Evolutionary conservation across 306 rosid genomes (phyloP), one percentile per base, ranked within the genome.

Genomic region (Betula pendula): DNA sequence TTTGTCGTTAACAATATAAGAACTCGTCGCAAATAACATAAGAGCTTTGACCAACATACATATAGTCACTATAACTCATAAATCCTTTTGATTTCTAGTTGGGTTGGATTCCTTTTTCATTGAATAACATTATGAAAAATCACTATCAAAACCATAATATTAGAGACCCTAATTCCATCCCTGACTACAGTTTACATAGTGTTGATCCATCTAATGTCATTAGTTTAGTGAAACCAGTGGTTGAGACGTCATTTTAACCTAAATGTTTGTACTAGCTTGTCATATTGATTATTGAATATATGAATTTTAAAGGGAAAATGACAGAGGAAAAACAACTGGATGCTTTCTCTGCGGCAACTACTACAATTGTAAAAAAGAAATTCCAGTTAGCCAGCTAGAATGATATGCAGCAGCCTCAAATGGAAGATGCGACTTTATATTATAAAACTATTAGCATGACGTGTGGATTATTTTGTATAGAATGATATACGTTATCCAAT

Each of bases 371-470:
- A 51, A 65, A 16, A 58, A 55, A 53, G 17, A 58, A 55, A 67
- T 22, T 13, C 25, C 56, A 55, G 22, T 52, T 63, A 27, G 81
- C 84, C 90, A 84, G 87, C 81, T 81, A 83, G 75, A 49, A 66
- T 11, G 73, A 13, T 3, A 35, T 35, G 3, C 5, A 35, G 40
- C 40, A 35, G 3, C 40, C 40, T 35, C 40, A 3, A n/a, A n/a
- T n/a, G n/a, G n/a, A n/a, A n/a, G n/a, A n/a, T n/a, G 40, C 40
- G 5, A 35, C 43, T 31, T 62, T 31, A 62, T 4, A 62, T 0
- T 63, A 31, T 16, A 63, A 29, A 14, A 60, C 27, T 60, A 15
- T 8, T 65, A 8, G 15, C 47, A 65, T 66, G 70, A 17, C 49
- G 27, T 66, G 48, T 66, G 10, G 49, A 66, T 38, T 38, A 15